Evolutionary conservation across 768 basidiomycete genomes (phyloP), one percentile per base, ranked within the genome.

Genomic region (Galerina sulciceps): DNA sequence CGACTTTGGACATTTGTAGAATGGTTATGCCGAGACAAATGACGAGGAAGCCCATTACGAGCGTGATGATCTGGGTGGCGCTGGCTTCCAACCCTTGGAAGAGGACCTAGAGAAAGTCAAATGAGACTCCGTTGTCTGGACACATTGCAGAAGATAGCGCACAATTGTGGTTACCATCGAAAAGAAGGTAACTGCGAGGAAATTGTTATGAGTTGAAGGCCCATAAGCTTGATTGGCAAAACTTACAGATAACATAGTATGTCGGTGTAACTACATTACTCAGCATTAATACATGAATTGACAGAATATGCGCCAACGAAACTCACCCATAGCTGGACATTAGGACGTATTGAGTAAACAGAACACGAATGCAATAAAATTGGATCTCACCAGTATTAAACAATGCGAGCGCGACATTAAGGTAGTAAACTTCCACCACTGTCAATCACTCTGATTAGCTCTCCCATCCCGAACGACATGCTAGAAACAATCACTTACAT

Each of bases 1-100:
- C 96, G 64, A 99, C 86, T 76, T 93, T 93, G 71, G 90, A 93
- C 85, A 96, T 90, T 75, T 99, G 97, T 8, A 99, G 86, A 62
- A 99, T 88, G 31, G 91, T 91, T 71, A 99, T 98, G 17, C 96
- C 96, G 18, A 93, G 76, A 68, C 91, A 94, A 54, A 96, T 96
- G 58, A 91, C 87, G 61, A 97, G 73, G 80, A 99, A 99, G 8
- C 87, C 96, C 82, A 96, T 84, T 22, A 96, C 89, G 57, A 98
- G 83, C 1, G 95, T 97, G 50, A 99, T 81, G 53, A 99, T 95
- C 64, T 91, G 85, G 1, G 84, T 75, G 0, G 82, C 86, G 2
- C 87, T 81, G 1, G 95, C 90, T 46, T 88, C 79, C 57, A 99
- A 85, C 41, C 96, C 96, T 79, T 94, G 83, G 81, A 92, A 96